These are phyloP conservation scores for Capronia coronata DNA, from an alignment of 2,329 filamentous ascomycete genomes.

Conservation along the genomic window DNA sequence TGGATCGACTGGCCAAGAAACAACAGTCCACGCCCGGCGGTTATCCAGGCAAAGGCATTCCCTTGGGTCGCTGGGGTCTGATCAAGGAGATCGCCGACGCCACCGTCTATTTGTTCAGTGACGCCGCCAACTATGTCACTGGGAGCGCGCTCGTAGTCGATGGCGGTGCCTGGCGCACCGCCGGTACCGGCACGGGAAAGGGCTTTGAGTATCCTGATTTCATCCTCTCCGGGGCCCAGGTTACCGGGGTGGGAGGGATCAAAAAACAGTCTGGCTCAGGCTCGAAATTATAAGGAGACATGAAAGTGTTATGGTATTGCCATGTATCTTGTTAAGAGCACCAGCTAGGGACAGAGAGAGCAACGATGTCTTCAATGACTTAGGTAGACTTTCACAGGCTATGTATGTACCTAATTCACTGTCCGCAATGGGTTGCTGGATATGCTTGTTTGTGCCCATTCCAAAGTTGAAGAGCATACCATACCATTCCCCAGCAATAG, in stretches of 20 bases:
- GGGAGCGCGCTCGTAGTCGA: slow-evolving; percentile 68
- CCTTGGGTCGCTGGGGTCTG: slow-evolving; percentile 67
- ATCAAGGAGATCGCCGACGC: slow-evolving; percentile 88
- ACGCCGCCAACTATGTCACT: slow-evolving; percentile 79
- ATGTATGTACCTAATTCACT: no score
- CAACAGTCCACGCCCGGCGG: slow-evolving; percentile 45
- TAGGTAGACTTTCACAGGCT: no score
- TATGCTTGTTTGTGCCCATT: no score
- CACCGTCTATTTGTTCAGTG: slow-evolving; percentile 80
- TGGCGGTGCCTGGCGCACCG: slow-evolving; percentile 47
- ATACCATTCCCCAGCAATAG: no score
- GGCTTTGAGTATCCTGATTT: slow-evolving; percentile 53
- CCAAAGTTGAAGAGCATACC: no score
- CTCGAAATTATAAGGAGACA: slow-evolving; percentile 14
- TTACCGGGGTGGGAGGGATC: slow-evolving; percentile 53
- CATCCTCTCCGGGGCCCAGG: slow-evolving; percentile 46
- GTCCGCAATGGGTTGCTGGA: no score
- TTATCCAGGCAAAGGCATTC: slow-evolving; percentile 50
- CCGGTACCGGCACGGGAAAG: slow-evolving; percentile 27
- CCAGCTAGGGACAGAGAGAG: no score
- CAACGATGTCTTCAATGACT: no score
- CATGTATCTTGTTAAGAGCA: no score
- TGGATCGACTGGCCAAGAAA: slow-evolving; percentile 54
- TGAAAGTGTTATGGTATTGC: not conserved
- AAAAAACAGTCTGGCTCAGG: slow-evolving; percentile 44